These are phyloP conservation scores for Cyberlindnera subsufficiens DNA, from an alignment of 805 yeast genomes.

Conservation along the genomic window DNA sequence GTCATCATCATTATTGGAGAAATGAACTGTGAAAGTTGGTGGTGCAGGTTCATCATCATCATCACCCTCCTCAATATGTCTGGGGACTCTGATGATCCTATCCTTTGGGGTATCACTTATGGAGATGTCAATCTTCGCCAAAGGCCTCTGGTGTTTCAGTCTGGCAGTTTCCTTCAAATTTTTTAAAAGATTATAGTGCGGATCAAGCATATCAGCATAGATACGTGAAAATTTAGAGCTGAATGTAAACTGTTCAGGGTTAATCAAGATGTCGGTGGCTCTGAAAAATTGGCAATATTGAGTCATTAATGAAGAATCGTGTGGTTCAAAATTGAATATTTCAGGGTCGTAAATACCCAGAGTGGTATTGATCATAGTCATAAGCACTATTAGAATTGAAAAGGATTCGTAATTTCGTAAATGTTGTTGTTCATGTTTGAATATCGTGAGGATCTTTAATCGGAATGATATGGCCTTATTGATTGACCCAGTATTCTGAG, in stretches of 20 bases:
- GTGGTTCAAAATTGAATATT: constrained; percentile 8
- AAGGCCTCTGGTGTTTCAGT: not conserved
- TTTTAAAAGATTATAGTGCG: constrained; percentile 17
- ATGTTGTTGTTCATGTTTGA: not conserved
- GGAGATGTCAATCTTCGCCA: constrained; percentile 13
- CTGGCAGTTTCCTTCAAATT: constrained; percentile 1
- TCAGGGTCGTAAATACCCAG: constrained; percentile 11
- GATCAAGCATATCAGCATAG: constrained; percentile 18
- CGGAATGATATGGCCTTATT: too few relatives aligned
- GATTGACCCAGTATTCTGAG: too few relatives aligned
- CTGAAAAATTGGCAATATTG: constrained; percentile 13
- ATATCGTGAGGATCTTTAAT: too few relatives aligned
- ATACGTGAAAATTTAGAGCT: constrained; percentile 9
- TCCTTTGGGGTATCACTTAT: constrained; percentile 18
- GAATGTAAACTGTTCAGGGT: constrained; percentile 9
- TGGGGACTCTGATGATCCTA: constrained; percentile 20
- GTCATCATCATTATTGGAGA: constrained; percentile 6
- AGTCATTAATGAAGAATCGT: constrained; percentile 3
- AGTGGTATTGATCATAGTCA: constrained; percentile 15
- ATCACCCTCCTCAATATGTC: constrained; percentile 11
- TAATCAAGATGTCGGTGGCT: constrained; percentile 11
- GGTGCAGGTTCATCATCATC: constrained; percentile 19
- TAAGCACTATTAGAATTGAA: not conserved
- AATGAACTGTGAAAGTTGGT: constrained; percentile 20
- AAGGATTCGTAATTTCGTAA: not conserved